These are phyloP conservation scores for Venturia oleaginea DNA, from an alignment of 2,329 filamentous ascomycete species.

Conservation along the genomic window DNA sequence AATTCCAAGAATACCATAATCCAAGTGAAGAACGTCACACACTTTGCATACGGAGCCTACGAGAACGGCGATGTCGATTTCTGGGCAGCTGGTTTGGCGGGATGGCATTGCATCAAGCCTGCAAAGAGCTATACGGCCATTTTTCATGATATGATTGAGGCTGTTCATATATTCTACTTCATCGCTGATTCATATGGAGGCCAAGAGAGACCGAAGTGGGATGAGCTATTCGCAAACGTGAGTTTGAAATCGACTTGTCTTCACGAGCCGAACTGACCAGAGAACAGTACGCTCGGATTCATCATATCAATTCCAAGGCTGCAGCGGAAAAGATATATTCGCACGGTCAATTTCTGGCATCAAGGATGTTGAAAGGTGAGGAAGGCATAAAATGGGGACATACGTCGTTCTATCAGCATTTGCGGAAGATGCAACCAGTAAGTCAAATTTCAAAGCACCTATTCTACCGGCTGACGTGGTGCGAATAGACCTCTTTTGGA, in stretches of 20 bases:
- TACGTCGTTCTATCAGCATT: conserved; percentile 33
- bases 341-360: conserved; percentile 35
- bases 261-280: neutral
- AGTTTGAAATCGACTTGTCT: neutral
- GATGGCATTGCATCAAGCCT: conserved; percentile 61
- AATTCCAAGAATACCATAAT: conserved; percentile 11
- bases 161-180: conserved; percentile 55
- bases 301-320: conserved; percentile 21
- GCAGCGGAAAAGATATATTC: conserved; percentile 25
- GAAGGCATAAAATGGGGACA: conserved; percentile 36
- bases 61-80: conserved; percentile 50
- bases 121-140: conserved; percentile 47
- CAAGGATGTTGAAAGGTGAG: conserved; percentile 35
- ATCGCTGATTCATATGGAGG: conserved; percentile 47
- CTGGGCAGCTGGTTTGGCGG: conserved; percentile 56
- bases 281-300: conserved; percentile 26
- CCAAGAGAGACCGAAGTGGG: neutral
- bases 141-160: conserved; percentile 53
- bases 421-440: conserved; percentile 30
- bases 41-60: conserved; percentile 41
- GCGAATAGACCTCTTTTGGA: conserved; percentile 13
- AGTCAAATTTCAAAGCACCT: neutral
- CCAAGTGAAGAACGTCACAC: conserved; percentile 39
- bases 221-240: conserved; percentile 14
- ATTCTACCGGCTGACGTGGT: neutral